Conservation (phyloP, 257 asterid genomes). For the Sherardia arvensis region DNA sequence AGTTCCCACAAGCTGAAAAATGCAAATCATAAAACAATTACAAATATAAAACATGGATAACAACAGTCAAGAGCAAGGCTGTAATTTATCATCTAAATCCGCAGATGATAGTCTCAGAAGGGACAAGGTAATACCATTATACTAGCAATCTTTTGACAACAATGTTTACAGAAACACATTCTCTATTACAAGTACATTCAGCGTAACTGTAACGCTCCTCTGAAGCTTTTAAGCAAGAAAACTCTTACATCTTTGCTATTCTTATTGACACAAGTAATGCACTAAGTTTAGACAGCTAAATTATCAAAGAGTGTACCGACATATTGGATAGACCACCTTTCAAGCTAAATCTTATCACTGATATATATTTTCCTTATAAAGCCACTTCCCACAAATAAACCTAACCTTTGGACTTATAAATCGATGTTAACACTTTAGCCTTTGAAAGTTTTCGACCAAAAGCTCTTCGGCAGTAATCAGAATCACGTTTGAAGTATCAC, state of each 20-base stretch:
- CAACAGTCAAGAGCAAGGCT: not conserved
- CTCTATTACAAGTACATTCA: not conserved
- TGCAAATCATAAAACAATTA: constrained; percentile 12
- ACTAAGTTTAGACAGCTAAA: not conserved
- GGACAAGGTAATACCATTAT: not conserved
- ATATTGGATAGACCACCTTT: not conserved
- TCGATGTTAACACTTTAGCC: not conserved
- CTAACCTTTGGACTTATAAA: not conserved
- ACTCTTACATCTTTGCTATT: not conserved
- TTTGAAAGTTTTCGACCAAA: not conserved
- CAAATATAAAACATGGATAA: not conserved
- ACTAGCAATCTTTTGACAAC: not conserved
- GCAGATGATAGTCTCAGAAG: not conserved
- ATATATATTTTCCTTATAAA: not conserved
- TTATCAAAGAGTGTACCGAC: not conserved
- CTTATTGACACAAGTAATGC: not conserved
- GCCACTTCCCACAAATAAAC: not conserved
- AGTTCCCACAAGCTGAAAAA: constrained; percentile 88
- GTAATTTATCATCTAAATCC: not conserved
- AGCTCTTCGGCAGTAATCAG: not conserved
- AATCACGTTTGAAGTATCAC: not conserved
- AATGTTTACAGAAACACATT: not conserved
- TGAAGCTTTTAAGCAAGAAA: not conserved
- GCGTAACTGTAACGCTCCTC: not conserved
- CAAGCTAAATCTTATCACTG: not conserved